These are phyloP conservation scores for Schizochytrium sp. DNA, from an alignment of 108 stramenopile species.

Conservation along the genomic window DNA sequence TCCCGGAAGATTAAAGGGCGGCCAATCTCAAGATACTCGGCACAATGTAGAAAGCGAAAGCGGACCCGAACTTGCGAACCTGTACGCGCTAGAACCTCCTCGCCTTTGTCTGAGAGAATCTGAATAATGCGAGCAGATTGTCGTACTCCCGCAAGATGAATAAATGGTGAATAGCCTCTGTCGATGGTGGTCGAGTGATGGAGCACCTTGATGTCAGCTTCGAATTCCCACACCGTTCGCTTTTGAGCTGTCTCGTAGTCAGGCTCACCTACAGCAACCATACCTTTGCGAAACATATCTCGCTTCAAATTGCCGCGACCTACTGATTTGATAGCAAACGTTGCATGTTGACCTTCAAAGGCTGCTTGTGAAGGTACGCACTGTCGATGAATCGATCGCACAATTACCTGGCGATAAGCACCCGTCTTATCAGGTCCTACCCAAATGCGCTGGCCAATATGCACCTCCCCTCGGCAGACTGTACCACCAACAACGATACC, in stretches of 20 bases:
- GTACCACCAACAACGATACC: slow-evolving; percentile 80
- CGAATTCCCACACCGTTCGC: slow-evolving; percentile 69
- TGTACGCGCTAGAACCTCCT: slow-evolving; percentile 69
- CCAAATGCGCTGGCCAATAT: slow-evolving; percentile 68
- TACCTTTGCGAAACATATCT: slow-evolving; percentile 73
- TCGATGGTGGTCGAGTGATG: slow-evolving; percentile 79
- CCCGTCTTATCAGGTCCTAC: slow-evolving; percentile 77
- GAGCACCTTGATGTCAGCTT: slow-evolving; percentile 76
- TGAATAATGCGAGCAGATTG: slow-evolving; percentile 70
- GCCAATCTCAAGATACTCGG: slow-evolving; percentile 73
- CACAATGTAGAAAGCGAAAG: slow-evolving; percentile 75
- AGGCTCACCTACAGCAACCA: slow-evolving; percentile 66
- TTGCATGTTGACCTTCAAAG: slow-evolving; percentile 72
- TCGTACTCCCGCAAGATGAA: slow-evolving; percentile 75
- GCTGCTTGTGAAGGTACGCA: slow-evolving; percentile 57
- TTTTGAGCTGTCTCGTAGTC: slow-evolving; percentile 62
- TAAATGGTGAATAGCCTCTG: slow-evolving; percentile 77
- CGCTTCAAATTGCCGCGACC: slow-evolving; percentile 67
- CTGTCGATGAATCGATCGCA: slow-evolving; percentile 64
- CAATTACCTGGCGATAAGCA: slow-evolving; percentile 71
- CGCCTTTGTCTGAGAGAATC: slow-evolving; percentile 68
- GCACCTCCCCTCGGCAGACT: slow-evolving; percentile 69
- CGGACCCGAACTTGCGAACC: slow-evolving; percentile 72
- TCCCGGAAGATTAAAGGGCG: slow-evolving; percentile 77
- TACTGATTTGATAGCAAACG: slow-evolving; percentile 73